These are phyloP conservation scores for Trifolium fragiferum DNA, from an alignment of 306 rosid species.

Conservation along the genomic window DNA sequence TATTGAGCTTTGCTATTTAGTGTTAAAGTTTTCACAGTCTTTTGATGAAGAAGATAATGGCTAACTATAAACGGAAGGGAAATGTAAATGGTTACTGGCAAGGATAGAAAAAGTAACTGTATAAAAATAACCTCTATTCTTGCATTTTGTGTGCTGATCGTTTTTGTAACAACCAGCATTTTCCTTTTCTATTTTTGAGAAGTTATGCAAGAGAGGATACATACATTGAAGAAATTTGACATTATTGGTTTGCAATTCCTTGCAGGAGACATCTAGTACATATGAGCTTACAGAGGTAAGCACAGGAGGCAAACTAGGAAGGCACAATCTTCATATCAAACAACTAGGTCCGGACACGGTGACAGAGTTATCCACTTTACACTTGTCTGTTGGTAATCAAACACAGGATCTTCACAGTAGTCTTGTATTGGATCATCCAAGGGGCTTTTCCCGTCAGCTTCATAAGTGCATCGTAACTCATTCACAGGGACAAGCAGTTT, in stretches of 20 bases:
- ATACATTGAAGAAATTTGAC: constrained; percentile 24
- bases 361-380: constrained; percentile 81
- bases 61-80: neutral
- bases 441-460: constrained; percentile 90
- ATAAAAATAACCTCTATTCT: neutral
- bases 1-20: neutral
- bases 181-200: neutral
- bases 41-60: constrained; percentile 4
- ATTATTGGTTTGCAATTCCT: constrained; percentile 26
- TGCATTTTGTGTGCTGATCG: neutral
- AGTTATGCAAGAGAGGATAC: constrained; percentile 28
- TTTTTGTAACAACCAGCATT: neutral
- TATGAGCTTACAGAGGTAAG: constrained; percentile 86
- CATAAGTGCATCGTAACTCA: constrained; percentile 94
- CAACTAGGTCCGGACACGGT: constrained; percentile 86
- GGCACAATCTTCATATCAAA: constrained; percentile 88
- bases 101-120: neutral
- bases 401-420: constrained; percentile 93
- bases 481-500: constrained; percentile 86
- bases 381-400: constrained; percentile 75
- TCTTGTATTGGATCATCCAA: constrained; percentile 84
- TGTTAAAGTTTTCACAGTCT: neutral
- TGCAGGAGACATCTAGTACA: constrained; percentile 75
- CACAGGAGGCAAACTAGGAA: constrained; percentile 81
- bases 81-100: neutral